phyloP scores from a whole-genome alignment of 352 stramenopile genomes.

The Pythium folliculosum region DNA sequence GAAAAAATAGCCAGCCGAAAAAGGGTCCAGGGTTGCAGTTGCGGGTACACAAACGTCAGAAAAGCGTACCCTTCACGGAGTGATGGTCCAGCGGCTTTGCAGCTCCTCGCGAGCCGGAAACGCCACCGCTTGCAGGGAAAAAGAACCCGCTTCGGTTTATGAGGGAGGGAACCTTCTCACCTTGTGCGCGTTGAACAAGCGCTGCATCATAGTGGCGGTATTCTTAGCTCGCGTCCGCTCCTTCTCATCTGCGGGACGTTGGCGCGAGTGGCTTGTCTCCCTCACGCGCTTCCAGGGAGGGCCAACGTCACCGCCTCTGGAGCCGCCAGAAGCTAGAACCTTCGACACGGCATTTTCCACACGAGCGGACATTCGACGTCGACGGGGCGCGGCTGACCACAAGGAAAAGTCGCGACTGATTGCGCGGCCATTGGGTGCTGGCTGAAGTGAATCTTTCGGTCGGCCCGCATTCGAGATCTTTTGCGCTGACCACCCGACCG shows the following conservation, averaged over 20 bases:
- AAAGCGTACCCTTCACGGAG: conserved; percentile 9
- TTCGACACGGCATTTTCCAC: neutral
- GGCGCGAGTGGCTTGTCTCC: neutral
- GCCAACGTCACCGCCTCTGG: neutral
- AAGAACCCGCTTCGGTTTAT: conserved; percentile 6
- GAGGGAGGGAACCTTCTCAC: neutral
- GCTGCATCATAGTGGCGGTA: neutral
- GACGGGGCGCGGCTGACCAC: neutral
- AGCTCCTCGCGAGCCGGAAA: conserved; percentile 1
- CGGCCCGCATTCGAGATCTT: conserved; percentile 4
- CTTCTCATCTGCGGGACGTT: neutral
- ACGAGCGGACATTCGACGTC: neutral
- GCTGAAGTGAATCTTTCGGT: neutral
- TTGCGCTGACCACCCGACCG: neutral
- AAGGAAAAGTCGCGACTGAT: neutral
- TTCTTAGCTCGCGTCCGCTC: neutral
- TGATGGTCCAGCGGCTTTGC: conserved; percentile 8
- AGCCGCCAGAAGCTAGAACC: neutral
- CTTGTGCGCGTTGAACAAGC: neutral
- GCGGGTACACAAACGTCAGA: neutral
- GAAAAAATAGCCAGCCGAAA: neutral
- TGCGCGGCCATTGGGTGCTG: neutral
- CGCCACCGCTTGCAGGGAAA: neutral
- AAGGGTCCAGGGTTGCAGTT: conserved; percentile 11
- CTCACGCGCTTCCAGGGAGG: neutral